phyloP scores from a whole-genome alignment of 139 green algal species.

The Ettlia oleoabundans region DNA sequence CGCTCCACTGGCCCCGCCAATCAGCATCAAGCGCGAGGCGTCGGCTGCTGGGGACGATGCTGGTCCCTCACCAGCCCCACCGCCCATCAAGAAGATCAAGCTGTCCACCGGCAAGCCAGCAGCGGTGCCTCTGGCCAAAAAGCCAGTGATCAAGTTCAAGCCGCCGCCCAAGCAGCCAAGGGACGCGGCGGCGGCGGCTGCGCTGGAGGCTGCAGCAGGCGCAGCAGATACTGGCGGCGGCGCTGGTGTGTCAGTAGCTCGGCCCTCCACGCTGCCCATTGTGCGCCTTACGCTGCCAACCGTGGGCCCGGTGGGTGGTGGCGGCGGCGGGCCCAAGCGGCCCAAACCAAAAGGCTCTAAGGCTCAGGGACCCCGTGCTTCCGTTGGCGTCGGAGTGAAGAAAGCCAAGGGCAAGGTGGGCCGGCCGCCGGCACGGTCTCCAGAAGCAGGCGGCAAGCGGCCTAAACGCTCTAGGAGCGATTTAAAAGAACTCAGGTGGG shows the following conservation, averaged over 20 bases:
- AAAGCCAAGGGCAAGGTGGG: neutral
- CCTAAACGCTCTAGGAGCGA: slow-evolving; percentile 9
- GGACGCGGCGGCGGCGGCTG: neutral
- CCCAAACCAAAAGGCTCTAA: neutral
- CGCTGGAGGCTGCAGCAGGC: neutral
- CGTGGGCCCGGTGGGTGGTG: neutral
- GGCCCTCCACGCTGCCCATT: slow-evolving; percentile 16
- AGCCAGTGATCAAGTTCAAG: slow-evolving; percentile 35
- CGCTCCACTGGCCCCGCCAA: neutral
- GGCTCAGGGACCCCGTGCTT: neutral
- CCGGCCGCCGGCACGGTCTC: neutral
- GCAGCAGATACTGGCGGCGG: neutral
- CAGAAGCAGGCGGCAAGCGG: neutral
- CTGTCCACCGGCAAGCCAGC: neutral
- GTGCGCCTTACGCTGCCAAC: slow-evolving; percentile 27
- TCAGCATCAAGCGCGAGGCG: neutral
- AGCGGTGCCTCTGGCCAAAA: neutral
- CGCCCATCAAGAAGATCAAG: slow-evolving; percentile 26
- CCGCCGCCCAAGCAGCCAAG: slow-evolving; percentile 33
- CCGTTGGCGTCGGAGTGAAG: neutral
- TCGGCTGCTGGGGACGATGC: neutral
- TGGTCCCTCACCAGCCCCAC: no score
- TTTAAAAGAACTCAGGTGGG: slow-evolving; percentile 22
- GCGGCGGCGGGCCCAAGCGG: neutral
- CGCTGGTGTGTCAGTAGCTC: no score